Evolutionary conservation across 2,329 filamentous ascomycete genomes (phyloP).

Genomic region (Calonectria montana): DNA sequence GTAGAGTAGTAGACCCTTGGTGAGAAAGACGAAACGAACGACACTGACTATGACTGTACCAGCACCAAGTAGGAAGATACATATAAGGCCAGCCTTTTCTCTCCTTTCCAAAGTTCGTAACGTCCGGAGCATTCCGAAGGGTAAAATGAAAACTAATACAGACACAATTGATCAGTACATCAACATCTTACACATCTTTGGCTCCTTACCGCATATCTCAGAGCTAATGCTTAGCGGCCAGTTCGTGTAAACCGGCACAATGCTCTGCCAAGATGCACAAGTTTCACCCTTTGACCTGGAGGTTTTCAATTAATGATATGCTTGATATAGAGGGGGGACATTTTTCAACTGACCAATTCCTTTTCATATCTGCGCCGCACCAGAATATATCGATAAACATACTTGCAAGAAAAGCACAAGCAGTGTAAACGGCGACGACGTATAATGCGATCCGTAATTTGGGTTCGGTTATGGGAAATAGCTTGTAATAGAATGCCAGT

Average conservation of each 20-base stretch:
- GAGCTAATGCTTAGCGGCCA: not conserved
- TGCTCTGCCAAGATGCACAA: not conserved
- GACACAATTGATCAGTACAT: not conserved
- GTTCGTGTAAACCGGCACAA: not conserved
- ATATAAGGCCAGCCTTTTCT: not conserved
- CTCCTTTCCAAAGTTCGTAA: not conserved
- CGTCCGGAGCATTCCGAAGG: not conserved
- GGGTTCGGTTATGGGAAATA: not conserved
- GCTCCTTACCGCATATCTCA: not conserved
- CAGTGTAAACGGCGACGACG: not conserved
- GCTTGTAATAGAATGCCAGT: not conserved
- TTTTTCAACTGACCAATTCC: not conserved
- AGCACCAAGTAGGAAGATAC: not conserved
- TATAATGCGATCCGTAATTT: not conserved
- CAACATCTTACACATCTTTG: fast-evolving
- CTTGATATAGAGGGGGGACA: fast-evolving
- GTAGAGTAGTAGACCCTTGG: not conserved
- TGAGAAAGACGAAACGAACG: not conserved
- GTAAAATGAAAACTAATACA: not conserved
- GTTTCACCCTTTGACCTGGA: not conserved
- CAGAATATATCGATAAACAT: not conserved
- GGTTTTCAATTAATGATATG: no score
- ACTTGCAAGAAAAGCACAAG: not conserved
- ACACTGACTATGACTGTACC: not conserved
- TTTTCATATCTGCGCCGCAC: not conserved